Percentiles rank a stretch among this genome's conserved stretches.
Evolutionary conservation across 2,329 filamentous ascomycete genomes (phyloP).

Genomic region (Clarireedia homoeocarpa): DNA sequence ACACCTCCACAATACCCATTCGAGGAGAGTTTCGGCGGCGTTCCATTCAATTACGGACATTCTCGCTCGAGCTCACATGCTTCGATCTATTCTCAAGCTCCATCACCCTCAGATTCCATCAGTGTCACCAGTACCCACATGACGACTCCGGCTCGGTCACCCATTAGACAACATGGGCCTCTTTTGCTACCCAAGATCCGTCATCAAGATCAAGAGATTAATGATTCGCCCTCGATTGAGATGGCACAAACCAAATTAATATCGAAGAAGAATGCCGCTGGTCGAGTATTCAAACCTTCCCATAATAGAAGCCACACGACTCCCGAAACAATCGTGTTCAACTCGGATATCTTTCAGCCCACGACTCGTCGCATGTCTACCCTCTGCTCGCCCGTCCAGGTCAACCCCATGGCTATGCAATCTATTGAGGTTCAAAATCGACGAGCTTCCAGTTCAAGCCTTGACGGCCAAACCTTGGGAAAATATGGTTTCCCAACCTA

Average conservation of each 20-base stretch:
- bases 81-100: slow-evolving; percentile 57
- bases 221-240: slow-evolving; percentile 38
- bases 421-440: slow-evolving; percentile 37
- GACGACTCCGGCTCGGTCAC: slow-evolving; percentile 63
- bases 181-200: slow-evolving; percentile 79
- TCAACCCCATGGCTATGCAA: slow-evolving; percentile 15
- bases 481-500: slow-evolving; percentile 82
- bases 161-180: slow-evolving; percentile 71
- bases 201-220: slow-evolving; percentile 71
- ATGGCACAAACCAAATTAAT: slow-evolving; percentile 48
- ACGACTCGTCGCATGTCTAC: slow-evolving; percentile 25
- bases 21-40: slow-evolving; percentile 48
- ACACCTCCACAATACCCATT: slow-evolving; percentile 47
- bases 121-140: slow-evolving; percentile 61
- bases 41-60: slow-evolving; percentile 37
- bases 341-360: slow-evolving; percentile 19
- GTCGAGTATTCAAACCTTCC: slow-evolving; percentile 34
- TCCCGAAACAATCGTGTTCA: slow-evolving; percentile 44
- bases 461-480: slow-evolving; percentile 58
- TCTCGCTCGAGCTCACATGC: slow-evolving; percentile 31
- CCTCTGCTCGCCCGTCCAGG: slow-evolving; percentile 26
- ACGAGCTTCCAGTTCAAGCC: slow-evolving; percentile 57
- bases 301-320: slow-evolving; percentile 54
- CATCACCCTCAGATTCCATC: slow-evolving; percentile 38
- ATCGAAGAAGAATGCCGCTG: slow-evolving; percentile 21